Base-by-base conservation (phyloP, 2,329 filamentous ascomycete genomes). In the Stagonosporopsis rhizophila region DNA sequence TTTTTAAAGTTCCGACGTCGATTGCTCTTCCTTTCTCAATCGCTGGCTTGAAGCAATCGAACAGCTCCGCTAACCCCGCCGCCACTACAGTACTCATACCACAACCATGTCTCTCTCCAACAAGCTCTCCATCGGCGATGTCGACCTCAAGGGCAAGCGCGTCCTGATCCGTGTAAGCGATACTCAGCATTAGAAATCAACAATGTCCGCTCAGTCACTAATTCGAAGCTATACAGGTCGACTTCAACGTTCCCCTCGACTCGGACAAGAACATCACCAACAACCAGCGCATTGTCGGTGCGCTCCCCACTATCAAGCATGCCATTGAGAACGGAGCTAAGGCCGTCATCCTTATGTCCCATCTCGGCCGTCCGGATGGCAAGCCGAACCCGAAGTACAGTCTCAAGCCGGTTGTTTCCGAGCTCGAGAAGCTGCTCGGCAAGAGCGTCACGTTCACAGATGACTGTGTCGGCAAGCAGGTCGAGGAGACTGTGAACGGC, bases 221-320 rank as follows among this genome's bases (percentile, higher is more conserved):
- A 71, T 14, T 8, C 27, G 23, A 3, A n/a, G 19, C 28, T 49
- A 34, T 30, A 34, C 73, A 96, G 93, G 94, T 99, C 79, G 95
- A 99, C 87, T 99, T 99, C 89, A 99, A 99, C 81, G 96, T 99
- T 55, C 95, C 95, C 64, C 92, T 99, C 75, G 92, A 99, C 77
- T 86, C 83, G 68, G 84, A 95, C 77, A 96, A 92, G 83, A 93
- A 96, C 54, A 87, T 99, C 79, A 98, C 95, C 79, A 99, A 99
- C 87, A 92, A 89, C 81, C 95, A 99, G 84, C 93, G 95, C 79
- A 99, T 99, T 75, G 93, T 92, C 73, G 96, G 95, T 75, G 95
- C 95, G 73, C 82, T 96, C 64, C 92, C 92, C 72, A 96, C 93
- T 72, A 96, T 97, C 85, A 96, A 96, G 83, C 89, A 96, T 79